These are phyloP conservation scores for Nigrospora osmanthi DNA, from an alignment of 2,329 filamentous ascomycete genomes.

Conservation along the genomic window DNA sequence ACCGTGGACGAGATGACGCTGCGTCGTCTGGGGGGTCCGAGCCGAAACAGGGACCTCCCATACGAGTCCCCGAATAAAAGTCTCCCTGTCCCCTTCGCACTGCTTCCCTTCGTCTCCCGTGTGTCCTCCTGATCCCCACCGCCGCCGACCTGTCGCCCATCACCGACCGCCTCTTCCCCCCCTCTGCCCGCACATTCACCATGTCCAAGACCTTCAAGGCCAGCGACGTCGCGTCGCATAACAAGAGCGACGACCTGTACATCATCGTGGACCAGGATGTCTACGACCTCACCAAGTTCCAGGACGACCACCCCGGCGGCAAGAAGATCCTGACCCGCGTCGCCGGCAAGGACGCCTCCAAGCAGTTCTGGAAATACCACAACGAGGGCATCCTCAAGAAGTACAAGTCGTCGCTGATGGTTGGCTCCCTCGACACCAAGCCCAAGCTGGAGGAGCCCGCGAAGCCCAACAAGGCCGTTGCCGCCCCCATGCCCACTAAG, in stretches of 20 bases:
- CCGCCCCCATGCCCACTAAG: constrained; percentile 29
- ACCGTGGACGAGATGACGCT: neutral
- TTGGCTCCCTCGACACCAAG: constrained; percentile 87
- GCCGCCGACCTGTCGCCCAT: neutral
- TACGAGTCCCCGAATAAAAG: neutral
- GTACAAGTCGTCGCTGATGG: constrained; percentile 67
- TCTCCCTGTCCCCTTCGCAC: neutral
- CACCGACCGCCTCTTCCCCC: neutral
- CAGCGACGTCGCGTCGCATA: constrained; percentile 84
- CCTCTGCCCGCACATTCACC: constrained; percentile 14
- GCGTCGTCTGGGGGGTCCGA: no score
- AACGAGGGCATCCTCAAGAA: constrained; percentile 85
- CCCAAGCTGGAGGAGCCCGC: constrained; percentile 50
- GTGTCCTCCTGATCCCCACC: neutral
- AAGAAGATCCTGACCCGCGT: constrained; percentile 59
- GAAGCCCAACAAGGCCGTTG: constrained; percentile 39
- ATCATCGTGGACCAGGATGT: constrained; percentile 92
- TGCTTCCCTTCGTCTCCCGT: neutral
- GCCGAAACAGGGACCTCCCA: no score
- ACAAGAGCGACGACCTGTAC: constrained; percentile 78
- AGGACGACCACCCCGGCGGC: constrained; percentile 70
- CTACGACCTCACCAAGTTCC: constrained; percentile 87
- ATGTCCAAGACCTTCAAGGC: constrained; percentile 88
- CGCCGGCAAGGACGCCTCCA: constrained; percentile 58
- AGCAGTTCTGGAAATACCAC: constrained; percentile 69